Percentiles rank a stretch among this genome's conserved stretches.
Conservation (phyloP, 805 yeast species). For the Metschnikowia aberdeeniae region DNA sequence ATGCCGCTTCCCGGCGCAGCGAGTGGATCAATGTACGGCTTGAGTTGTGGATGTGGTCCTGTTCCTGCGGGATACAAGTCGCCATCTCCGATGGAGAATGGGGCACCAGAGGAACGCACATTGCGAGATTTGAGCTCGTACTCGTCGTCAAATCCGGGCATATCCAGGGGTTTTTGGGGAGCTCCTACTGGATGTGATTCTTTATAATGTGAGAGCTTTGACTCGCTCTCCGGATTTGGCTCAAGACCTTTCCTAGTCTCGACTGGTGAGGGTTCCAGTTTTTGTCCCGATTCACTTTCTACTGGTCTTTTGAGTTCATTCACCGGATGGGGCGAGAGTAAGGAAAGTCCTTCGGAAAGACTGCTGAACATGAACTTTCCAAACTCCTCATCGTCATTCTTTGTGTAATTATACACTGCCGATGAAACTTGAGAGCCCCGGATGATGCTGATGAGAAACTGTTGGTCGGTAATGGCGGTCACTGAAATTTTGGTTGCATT, state of each 20-base stretch:
- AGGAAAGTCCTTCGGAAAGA: background rate
- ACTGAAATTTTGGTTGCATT: background rate
- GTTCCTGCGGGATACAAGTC: constrained; percentile 50
- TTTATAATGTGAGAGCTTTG: too few species aligned
- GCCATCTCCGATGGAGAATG: constrained; percentile 43
- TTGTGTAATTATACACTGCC: background rate
- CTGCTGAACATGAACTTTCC: background rate
- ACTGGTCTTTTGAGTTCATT: background rate
- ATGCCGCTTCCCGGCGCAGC: constrained; percentile 35
- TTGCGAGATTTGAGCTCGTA: constrained; percentile 29
- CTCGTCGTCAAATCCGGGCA: constrained; percentile 55
- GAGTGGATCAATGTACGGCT: constrained; percentile 44
- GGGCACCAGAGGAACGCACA: constrained; percentile 4
- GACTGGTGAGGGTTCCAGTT: background rate
- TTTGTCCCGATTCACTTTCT: background rate
- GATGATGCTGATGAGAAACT: constrained; percentile 1
- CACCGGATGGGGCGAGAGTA: background rate
- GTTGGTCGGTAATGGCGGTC: background rate
- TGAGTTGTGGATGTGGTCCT: constrained; percentile 38
- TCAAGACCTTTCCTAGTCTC: background rate
- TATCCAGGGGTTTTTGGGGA: constrained; percentile 27
- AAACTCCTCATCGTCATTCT: background rate
- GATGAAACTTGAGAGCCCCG: background rate
- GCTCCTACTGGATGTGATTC: background rate
- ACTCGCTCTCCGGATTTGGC: background rate